A percentile compares a stretch with the other conserved stretches of the same genome.
phyloP scores from a whole-genome alignment of 768 basidiomycete genomes.

The Suillus ampliporus region DNA sequence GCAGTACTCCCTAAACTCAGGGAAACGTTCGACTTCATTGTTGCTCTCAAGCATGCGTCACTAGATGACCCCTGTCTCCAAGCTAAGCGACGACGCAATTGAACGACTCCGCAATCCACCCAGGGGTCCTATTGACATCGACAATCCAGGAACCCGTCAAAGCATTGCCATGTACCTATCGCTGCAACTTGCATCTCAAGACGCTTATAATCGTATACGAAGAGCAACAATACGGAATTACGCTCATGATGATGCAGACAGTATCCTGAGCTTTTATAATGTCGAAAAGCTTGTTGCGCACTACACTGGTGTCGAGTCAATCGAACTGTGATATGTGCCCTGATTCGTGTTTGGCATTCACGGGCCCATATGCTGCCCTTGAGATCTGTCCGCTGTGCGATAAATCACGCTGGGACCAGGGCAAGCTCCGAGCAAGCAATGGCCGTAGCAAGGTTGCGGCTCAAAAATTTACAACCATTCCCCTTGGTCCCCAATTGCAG shows the following conservation, averaged over 20 bases:
- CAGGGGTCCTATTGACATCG: not conserved
- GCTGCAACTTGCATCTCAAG: not conserved
- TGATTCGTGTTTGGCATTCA: conserved; percentile 23
- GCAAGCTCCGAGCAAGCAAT: not conserved
- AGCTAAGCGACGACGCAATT: not conserved
- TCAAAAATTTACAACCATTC: conserved; percentile 41
- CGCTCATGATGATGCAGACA: not conserved
- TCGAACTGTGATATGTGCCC: conserved; percentile 19
- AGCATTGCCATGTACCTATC: not conserved
- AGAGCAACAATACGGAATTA: not conserved
- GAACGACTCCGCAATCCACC: conserved; percentile 2
- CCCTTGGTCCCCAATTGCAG: conserved; percentile 48
- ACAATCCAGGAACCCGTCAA: not conserved
- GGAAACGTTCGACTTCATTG: not conserved
- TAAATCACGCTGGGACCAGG: conserved; percentile 34
- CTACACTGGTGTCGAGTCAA: conserved; percentile 3
- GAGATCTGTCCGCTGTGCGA: conserved; percentile 38
- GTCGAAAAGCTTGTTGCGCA: no score
- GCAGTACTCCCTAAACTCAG: not conserved
- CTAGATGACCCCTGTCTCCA: not conserved
- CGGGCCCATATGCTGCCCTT: conserved; percentile 20
- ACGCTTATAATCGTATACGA: not conserved
- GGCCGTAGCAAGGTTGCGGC: conserved; percentile 29
- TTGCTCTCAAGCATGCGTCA: not conserved
- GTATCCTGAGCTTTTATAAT: not conserved